Evolutionary conservation across 2,329 filamentous ascomycete genomes (phyloP), one percentile per base, ranked within the genome.

Genomic region (Lecanicillium sp.): DNA sequence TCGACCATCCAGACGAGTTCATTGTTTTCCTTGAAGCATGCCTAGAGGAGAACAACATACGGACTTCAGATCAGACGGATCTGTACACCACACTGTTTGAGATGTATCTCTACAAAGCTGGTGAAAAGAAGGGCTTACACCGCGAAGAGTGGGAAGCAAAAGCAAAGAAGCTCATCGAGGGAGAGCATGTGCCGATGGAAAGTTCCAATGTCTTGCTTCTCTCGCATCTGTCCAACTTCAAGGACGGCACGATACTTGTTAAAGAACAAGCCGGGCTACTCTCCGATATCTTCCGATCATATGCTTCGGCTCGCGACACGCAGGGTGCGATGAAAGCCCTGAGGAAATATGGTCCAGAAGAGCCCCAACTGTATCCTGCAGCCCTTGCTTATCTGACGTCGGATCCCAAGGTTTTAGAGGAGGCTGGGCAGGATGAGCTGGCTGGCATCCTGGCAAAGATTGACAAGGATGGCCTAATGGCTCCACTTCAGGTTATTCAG

Each of bases 251-350:
- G 0, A 88, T 89, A 2, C 78, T 98, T 2, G 90, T 98, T 48
- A 87, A 90, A 56, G 93, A 98, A 68, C 88, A 96, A 61, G 88
- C 94, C 51, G 90, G 90, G 17, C 77, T 98, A 3, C 78, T 88
- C 35, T 93, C 90, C 49, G 93, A 98, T 66, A 97, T 98, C 51
- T 97, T 98, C 71, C 84, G 93, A 41, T 96, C 91, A 1, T 96
- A 95, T 63, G 95, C 91, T 1, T 83, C 90, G 1, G 89, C 90
- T 19, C 89, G 90, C 55, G 93, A 98, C 63, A 98, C 93, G 1
- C 75, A 79, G 33, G 91, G 93, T 9, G 91, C 91, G 5, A 89
- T 98, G 60, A 87, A 86, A 61, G 90, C 93, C 0, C 73, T 98
- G 33, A 80, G 82, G 51, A 96, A 95, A 65, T 98, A 98, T 61